These are phyloP conservation scores for Lactuca sativa DNA, from an alignment of 129 eudicot species.

Conservation along the genomic window DNA sequence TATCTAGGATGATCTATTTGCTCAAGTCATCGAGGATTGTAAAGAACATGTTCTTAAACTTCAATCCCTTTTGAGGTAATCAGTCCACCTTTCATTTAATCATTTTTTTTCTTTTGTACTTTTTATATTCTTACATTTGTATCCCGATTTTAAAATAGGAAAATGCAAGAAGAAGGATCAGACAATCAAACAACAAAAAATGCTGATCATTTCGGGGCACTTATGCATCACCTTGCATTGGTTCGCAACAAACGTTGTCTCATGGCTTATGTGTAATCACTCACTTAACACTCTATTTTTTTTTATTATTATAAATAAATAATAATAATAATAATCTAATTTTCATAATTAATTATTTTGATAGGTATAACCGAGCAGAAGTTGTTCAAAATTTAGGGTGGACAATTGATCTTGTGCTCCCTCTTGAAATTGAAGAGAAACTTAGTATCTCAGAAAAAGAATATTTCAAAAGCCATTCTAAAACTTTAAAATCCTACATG, in stretches of 20 bases:
- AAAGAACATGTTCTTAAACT: conserved; percentile 57
- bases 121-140: not conserved
- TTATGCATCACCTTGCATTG: conserved; percentile 84
- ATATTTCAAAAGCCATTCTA: conserved; percentile 66
- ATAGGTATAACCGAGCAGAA: conserved; percentile 87
- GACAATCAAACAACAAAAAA: conserved; percentile 55
- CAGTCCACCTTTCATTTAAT: not conserved
- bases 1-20: conserved; percentile 63
- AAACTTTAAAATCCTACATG: conserved; percentile 66
- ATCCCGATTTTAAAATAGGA: conserved; percentile 33
- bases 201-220: conserved; percentile 87
- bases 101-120: not conserved
- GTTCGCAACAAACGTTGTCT: conserved; percentile 97
- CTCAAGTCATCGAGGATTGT: conserved; percentile 84
- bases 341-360: conserved; percentile 11
- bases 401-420: conserved; percentile 67
- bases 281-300: not conserved
- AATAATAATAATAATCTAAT: not conserved
- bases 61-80: conserved; percentile 67
- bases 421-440: conserved; percentile 73
- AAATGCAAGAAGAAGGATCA: conserved; percentile 63
- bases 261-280: conserved; percentile 87
- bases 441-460: conserved; percentile 73
- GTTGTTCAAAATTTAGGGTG: conserved; percentile 71
- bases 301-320: not conserved